Percentiles rank a stretch among this genome's conserved stretches.
phyloP scores from a whole-genome alignment of 2,329 filamentous ascomycete species.

The Aspergillus unguis region DNA sequence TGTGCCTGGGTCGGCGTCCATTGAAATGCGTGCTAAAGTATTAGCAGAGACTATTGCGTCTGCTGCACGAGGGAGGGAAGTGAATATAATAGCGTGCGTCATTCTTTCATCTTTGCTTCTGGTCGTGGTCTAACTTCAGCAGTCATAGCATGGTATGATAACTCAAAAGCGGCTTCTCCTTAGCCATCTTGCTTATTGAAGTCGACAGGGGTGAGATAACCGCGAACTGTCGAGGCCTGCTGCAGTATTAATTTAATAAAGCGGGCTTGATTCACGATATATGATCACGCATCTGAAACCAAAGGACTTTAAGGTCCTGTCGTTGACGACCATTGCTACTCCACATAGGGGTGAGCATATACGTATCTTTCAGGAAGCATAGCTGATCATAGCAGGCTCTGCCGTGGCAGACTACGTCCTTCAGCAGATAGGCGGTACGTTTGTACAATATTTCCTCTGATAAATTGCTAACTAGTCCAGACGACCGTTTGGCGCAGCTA shows the following conservation, averaged over 20 bases:
- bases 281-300: constrained; percentile 61
- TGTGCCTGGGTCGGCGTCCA: constrained; percentile 58
- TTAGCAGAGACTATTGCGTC: constrained; percentile 52
- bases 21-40: constrained; percentile 55
- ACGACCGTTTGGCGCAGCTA: constrained; percentile 51
- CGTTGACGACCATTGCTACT: constrained; percentile 61
- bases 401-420: constrained; percentile 62
- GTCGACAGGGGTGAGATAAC: constrained; percentile 32
- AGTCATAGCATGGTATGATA: constrained; percentile 50
- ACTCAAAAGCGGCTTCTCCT: constrained; percentile 6
- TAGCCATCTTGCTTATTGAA: too few species aligned
- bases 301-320: constrained; percentile 70
- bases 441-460: background rate
- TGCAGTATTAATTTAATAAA: constrained; percentile 25
- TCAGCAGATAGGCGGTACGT: constrained; percentile 54
- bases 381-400: constrained; percentile 43
- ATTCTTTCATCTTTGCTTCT: background rate
- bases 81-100: constrained; percentile 63
- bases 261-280: constrained; percentile 61
- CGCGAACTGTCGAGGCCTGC: background rate
- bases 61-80: constrained; percentile 54
- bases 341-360: constrained; percentile 52
- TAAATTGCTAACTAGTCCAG: constrained; percentile 36
- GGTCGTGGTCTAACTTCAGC: constrained; percentile 2
- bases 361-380: background rate